These are phyloP conservation scores for Tulasnella sp. DNA, from an alignment of 768 basidiomycete genomes.

Conservation along the genomic window DNA sequence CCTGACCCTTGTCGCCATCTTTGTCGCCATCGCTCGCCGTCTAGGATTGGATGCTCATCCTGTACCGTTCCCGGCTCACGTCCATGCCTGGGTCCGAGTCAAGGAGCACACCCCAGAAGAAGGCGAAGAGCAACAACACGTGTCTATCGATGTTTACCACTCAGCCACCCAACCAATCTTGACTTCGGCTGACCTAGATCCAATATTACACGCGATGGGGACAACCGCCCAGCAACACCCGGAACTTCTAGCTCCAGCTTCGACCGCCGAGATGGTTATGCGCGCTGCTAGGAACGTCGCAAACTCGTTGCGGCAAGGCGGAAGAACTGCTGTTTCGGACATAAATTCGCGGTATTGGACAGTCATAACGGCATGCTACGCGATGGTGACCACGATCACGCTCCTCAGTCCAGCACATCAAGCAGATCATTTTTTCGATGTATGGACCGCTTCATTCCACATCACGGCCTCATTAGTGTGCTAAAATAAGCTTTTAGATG, in stretches of 20 bases:
- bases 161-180: constrained; percentile 31
- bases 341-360: not conserved
- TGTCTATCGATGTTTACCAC: constrained; percentile 48
- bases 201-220: constrained; percentile 36
- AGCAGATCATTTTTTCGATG: not conserved
- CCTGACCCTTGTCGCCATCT: constrained; percentile 58
- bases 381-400: not conserved
- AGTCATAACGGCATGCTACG: not conserved
- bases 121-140: constrained; percentile 36
- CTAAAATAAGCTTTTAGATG: constrained; percentile 33
- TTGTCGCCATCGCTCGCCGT: constrained; percentile 51
- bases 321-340: not conserved
- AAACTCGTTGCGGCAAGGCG: not conserved
- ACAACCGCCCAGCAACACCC: constrained; percentile 33
- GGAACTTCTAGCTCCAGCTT: constrained; percentile 38
- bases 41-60: constrained; percentile 53
- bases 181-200: constrained; percentile 22
- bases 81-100: constrained; percentile 48
- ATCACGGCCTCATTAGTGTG: not conserved
- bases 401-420: not conserved
- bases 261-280: constrained; percentile 42
- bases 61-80: constrained; percentile 54
- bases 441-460: not conserved
- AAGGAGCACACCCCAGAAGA: constrained; percentile 39
- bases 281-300: constrained; percentile 44